Conservation (phyloP, 148 eudicot genomes). For the Rhododendron mucronatum region DNA sequence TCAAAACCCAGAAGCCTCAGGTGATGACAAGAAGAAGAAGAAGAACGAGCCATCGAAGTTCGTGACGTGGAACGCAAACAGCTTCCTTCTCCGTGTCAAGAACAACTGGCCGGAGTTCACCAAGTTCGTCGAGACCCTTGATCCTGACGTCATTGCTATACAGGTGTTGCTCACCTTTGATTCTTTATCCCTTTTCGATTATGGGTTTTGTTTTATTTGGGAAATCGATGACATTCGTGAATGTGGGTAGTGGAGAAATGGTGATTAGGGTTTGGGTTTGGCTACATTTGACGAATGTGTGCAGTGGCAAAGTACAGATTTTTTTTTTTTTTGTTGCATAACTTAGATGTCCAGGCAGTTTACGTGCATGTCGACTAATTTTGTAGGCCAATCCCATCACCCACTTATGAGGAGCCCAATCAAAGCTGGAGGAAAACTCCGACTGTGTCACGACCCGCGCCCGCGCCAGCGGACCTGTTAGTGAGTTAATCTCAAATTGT, state of each 20-base stretch:
- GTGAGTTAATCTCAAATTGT: too few species aligned
- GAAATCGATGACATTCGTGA: constrained; percentile 3
- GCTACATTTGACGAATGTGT: not conserved
- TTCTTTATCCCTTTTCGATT: not conserved
- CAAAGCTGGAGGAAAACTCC: too few species aligned
- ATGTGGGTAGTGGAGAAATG: constrained; percentile 11
- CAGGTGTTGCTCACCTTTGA: constrained; percentile 43
- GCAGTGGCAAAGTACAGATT: not conserved
- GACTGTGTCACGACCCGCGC: too few species aligned
- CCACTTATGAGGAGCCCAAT: too few species aligned
- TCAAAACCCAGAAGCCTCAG: constrained; percentile 16
- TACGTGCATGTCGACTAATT: too few species aligned
- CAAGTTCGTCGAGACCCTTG: constrained; percentile 51
- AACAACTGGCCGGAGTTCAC: constrained; percentile 79
- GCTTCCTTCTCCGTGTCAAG: constrained; percentile 80
- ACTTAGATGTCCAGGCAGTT: too few species aligned
- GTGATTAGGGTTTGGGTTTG: constrained; percentile 5
- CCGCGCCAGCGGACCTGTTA: too few species aligned
- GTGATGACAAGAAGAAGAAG: constrained; percentile 9
- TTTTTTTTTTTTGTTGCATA: not conserved
- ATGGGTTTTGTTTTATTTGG: not conserved
- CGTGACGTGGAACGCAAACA: constrained; percentile 97
- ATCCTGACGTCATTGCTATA: constrained; percentile 88
- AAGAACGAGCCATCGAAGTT: constrained; percentile 74
- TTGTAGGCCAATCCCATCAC: too few species aligned